These are phyloP conservation scores for Yamadazyma blattariae DNA, from an alignment of 1,139 yeast species.

Conservation along the genomic window DNA sequence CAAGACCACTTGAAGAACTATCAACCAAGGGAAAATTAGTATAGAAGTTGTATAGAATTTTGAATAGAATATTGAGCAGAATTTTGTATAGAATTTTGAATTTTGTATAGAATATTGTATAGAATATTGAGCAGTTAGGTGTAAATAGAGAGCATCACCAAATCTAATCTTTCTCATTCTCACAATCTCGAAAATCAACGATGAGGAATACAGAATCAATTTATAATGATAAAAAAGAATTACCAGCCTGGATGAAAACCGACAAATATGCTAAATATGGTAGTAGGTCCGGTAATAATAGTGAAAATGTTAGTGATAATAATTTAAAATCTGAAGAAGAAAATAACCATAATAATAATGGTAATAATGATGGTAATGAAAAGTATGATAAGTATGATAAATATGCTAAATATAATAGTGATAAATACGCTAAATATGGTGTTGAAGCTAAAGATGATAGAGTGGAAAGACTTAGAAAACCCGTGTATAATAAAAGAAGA, in stretches of 20 bases:
- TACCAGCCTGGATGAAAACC: slow-evolving; percentile 43
- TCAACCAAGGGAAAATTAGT: slow-evolving; percentile 5
- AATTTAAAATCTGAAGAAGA: slow-evolving; percentile 14
- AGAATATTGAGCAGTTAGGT: too few relatives aligned
- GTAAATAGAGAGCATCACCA: too few relatives aligned
- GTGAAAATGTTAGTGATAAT: slow-evolving; percentile 10
- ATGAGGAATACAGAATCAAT: slow-evolving; percentile 6
- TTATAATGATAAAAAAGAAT: slow-evolving; percentile 21
- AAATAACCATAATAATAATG: slow-evolving; percentile 13
- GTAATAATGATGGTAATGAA: not conserved
- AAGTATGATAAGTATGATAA: not conserved
- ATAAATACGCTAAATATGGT: slow-evolving; percentile 31
- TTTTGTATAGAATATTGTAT: too few relatives aligned
- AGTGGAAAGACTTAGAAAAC: slow-evolving; percentile 8
- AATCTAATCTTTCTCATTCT: too few relatives aligned
- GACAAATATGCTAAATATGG: slow-evolving; percentile 45
- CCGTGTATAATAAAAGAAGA: slow-evolving; percentile 5
- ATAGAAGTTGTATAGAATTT: too few relatives aligned
- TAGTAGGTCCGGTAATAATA: slow-evolving; percentile 9
- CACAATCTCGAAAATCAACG: too few relatives aligned
- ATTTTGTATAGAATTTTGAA: too few relatives aligned
- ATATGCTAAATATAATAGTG: slow-evolving; percentile 7
- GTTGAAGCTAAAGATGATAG: slow-evolving; percentile 9
- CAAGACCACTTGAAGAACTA: slow-evolving; percentile 10
- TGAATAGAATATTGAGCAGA: too few relatives aligned